Percentiles rank a stretch among this genome's conserved stretches.
phyloP scores from a whole-genome alignment of 2,329 filamentous ascomycete genomes.

The Colletotrichum lupini region DNA sequence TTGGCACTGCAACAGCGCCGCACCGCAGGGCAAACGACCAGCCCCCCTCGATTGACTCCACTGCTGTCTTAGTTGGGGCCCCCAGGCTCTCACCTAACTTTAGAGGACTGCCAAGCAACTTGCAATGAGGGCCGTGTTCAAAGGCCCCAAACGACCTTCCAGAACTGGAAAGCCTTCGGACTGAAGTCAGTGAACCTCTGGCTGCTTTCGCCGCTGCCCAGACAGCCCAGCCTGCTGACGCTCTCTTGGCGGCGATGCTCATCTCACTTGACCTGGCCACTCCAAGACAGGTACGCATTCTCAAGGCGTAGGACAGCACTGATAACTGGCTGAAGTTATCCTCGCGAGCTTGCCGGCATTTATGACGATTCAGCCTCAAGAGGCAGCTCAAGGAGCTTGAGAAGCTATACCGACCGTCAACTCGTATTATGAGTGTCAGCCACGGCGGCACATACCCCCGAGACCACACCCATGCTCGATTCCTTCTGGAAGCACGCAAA shows the following conservation, averaged over 20 bases:
- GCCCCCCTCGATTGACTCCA: not conserved
- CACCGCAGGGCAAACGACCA: conserved; percentile 1
- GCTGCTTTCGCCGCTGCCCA: conserved; percentile 13
- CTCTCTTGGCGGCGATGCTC: conserved; percentile 22
- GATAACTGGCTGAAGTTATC: not conserved
- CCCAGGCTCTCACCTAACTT: not conserved
- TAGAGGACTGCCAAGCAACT: conserved; percentile 10
- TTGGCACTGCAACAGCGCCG: conserved; percentile 22
- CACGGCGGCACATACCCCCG: not conserved
- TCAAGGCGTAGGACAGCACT: not conserved
- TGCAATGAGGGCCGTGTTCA: not conserved
- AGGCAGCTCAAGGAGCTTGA: conserved; percentile 4
- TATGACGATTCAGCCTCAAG: conserved; percentile 16
- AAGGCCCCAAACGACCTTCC: conserved; percentile 17
- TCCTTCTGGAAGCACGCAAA: conserved; percentile 3
- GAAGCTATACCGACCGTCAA: not conserved
- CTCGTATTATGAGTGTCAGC: not conserved
- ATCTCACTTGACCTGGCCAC: conserved; percentile 5
- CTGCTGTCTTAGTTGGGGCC: not conserved
- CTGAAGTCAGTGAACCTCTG: not conserved
- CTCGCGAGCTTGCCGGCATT: conserved; percentile 20
- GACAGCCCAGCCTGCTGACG: conserved; percentile 25
- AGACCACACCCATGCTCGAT: not conserved
- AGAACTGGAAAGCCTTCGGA: conserved; percentile 7
- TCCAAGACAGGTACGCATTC: not conserved